Conservation (phyloP, 352 stramenopile species). For the Poterioochromonas sp. region DNA sequence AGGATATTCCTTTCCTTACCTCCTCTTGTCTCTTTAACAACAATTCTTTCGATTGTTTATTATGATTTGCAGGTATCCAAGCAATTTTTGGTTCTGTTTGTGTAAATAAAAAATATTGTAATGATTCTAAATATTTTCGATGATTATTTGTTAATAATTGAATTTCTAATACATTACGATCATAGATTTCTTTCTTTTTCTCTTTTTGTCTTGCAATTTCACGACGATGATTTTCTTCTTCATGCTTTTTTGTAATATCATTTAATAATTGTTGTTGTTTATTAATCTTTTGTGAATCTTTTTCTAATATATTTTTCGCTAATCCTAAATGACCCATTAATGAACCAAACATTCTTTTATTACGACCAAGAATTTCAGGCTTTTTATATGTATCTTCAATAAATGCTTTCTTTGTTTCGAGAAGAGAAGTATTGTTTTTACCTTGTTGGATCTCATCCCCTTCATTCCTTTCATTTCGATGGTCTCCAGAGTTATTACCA, state of each 20-base stretch:
- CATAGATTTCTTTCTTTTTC: too few species aligned
- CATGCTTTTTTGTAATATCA: not conserved
- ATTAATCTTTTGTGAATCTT: slow-evolving; percentile 20
- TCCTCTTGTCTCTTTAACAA: not conserved
- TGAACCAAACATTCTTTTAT: slow-evolving; percentile 20
- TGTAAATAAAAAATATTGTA: not conserved
- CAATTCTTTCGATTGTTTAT: not conserved
- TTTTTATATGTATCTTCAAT: not conserved
- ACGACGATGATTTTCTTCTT: too few species aligned
- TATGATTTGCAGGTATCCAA: not conserved
- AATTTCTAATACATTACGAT: too few species aligned
- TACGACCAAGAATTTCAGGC: not conserved
- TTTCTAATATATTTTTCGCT: slow-evolving; percentile 10
- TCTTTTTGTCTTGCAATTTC: too few species aligned
- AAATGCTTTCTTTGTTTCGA: not conserved
- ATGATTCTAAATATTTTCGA: too few species aligned
- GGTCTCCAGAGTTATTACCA: not conserved
- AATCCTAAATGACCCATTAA: slow-evolving; percentile 17
- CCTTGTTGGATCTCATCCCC: not conserved
- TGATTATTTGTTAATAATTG: too few species aligned
- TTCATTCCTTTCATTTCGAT: not conserved
- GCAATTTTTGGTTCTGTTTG: not conserved
- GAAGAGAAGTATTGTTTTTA: not conserved
- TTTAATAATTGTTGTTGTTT: not conserved
- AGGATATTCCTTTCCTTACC: too few species aligned